A percentile compares a stretch with the other conserved stretches of the same genome.
These are phyloP conservation scores for Globisporangium radiosum DNA, from an alignment of 352 stramenopile species.

Conservation along the genomic window DNA sequence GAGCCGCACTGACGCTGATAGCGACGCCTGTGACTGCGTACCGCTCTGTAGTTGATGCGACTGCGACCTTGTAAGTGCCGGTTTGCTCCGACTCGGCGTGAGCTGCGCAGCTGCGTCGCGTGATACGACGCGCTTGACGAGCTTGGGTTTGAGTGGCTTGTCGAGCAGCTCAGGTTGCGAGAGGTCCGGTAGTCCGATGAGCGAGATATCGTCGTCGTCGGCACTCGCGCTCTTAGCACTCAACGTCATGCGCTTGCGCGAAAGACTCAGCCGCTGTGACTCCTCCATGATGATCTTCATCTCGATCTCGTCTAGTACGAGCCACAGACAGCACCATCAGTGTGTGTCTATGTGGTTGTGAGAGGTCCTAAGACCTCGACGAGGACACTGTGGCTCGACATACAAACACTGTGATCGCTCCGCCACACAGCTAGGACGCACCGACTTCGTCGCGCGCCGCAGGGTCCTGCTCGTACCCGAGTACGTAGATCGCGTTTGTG, in stretches of 20 bases:
- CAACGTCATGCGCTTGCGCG: constrained; percentile 20
- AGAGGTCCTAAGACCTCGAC: too few relatives aligned
- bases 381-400: too few relatives aligned
- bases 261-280: constrained; percentile 35
- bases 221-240: background rate
- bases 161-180: constrained; percentile 9
- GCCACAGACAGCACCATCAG: background rate
- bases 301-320: constrained; percentile 49
- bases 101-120: constrained; percentile 17
- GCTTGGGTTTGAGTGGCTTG: constrained; percentile 5
- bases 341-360: background rate
- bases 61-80: constrained; percentile 27
- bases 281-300: constrained; percentile 76
- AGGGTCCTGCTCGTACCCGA: constrained; percentile 59
- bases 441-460: constrained; percentile 61
- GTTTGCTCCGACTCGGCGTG: constrained; percentile 13
- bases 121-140: constrained; percentile 34
- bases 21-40: background rate
- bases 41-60: constrained; percentile 17
- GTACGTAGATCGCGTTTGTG: constrained; percentile 26
- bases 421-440: constrained; percentile 15
- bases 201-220: constrained; percentile 42
- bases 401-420: too few relatives aligned
- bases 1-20: background rate
- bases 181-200: constrained; percentile 51